Evolutionary conservation across 768 basidiomycete species (phyloP), one percentile per base, ranked within the genome.

Genomic region (Tylopilus sp.): DNA sequence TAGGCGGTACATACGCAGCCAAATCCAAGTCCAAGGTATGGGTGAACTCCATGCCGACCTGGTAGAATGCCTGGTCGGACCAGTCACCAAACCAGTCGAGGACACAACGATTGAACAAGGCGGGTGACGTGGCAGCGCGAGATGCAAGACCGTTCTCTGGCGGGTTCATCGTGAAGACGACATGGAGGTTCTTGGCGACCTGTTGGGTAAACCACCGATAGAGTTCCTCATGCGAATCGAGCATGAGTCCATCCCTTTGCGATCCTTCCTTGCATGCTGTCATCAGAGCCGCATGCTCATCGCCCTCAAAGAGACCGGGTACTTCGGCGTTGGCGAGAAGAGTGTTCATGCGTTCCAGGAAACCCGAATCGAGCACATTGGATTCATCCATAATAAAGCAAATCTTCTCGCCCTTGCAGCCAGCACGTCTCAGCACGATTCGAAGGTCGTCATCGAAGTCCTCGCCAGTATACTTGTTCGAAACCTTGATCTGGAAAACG

Each of bases 351-450:
- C 97, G 85, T 68, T 99, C 97, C 57, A 99, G 73, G 79, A 99
- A 99, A 41, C 97, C 97, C 12, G 97, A 95, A 67, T 99, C 97
- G 28, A 98, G 86, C 12, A 98, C 97, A 62, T 99, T 98, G 4
- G 97, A 98, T 69, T 99, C 97, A 69, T 99, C 97, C 97, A 99
- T 98, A 74, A 99, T 98, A 78, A 99, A 99, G 68, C 94, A 98
- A 44, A 99, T 88, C 73, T 98, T 98, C 72, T 99, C 97, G 59
- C 94, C 94, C 67, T 98, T 99, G 76, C 94, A 98, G 6, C 97
- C 97, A 7, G 95, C 78, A 31, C 97, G 87, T 40, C 97, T 91
- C 33, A 99, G 83, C 6, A 99, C 97, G 0, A 85, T 91, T 38
- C 97, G 85, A 40, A 99, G 77, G 68, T 99, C 97, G 57, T 99